Base-by-base conservation (phyloP, 2,329 filamentous ascomycete species). In the Cercospora berteroae region DNA sequence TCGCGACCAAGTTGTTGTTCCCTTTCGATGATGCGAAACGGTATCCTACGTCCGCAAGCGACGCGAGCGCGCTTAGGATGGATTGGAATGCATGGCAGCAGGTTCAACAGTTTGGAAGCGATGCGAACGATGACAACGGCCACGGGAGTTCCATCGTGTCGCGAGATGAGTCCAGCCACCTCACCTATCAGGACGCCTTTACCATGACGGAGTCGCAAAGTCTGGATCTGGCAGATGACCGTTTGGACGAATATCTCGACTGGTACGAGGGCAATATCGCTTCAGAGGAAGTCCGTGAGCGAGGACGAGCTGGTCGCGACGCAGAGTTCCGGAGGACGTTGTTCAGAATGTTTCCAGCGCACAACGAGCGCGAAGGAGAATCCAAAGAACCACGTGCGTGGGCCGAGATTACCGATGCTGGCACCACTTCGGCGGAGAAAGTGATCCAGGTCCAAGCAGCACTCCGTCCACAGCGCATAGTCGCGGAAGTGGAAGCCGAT, bases 1-100 rank as follows among this genome's bases (percentile, higher is more conserved):
- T 96, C 13, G 88, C 90, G 4, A 88, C 90, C 3, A 97, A 97
- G 74, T 78, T 97, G 2, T 83, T 90, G 20, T 93, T 92, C 73
- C 92, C 94, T 0, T 87, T 97, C 55, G 88, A 92, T 73, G 81
- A 82, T 23, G 74, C 84, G 12, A 77, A 82, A 62, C 82, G 89
- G 50, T 81, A 83, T 71, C 85, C 84, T 7, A 78, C 75, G 39
- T 83, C 81, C 18, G 71, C 80, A 13, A 80, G 81, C 9, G 89
- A 92, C 66, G 85, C 88, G 1, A 83, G 87, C 13, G 82, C 82
- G 3, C 79, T 88, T n/a, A 78, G 79, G 20, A 82, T 97, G 64
- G 82, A 94, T 75, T 98, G 94, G 94, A 70, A 79, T 0, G 79
- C 79, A 31, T 98, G 94, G 94, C 82, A 20, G 86, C 87, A 74